phyloP scores from a whole-genome alignment of 805 yeast species.

The Starmera caribaea region DNA sequence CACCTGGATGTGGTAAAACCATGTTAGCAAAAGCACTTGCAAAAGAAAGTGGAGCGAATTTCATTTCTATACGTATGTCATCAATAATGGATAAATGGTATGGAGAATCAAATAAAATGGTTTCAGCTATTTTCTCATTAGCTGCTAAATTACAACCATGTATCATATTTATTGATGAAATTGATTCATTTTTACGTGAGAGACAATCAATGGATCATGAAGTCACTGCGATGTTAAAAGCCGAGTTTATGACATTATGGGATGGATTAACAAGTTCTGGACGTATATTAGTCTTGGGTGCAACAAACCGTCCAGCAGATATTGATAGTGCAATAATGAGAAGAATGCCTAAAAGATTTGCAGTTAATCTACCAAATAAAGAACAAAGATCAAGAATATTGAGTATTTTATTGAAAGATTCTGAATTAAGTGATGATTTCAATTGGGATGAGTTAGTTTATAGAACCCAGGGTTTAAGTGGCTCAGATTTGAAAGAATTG shows the following conservation, averaged over 20 bases:
- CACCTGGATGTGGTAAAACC: conserved; percentile 97
- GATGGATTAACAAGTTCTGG: conserved; percentile 81
- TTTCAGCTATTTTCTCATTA: conserved; percentile 84
- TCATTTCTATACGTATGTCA: conserved; percentile 86
- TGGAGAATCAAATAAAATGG: conserved; percentile 91
- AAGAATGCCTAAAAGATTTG: conserved; percentile 85
- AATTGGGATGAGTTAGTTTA: conserved; percentile 50
- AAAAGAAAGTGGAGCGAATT: conserved; percentile 82
- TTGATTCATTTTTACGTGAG: conserved; percentile 87
- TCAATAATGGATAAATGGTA: conserved; percentile 96
- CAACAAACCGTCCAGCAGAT: conserved; percentile 87
- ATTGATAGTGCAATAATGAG: conserved; percentile 89
- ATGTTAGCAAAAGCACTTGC: conserved; percentile 96
- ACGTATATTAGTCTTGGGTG: conserved; percentile 81
- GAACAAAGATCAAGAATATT: conserved; percentile 65
- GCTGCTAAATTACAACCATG: conserved; percentile 90
- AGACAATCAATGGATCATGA: conserved; percentile 83
- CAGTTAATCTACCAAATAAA: conserved; percentile 61
- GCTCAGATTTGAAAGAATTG: conserved; percentile 84
- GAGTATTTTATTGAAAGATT: conserved; percentile 54
- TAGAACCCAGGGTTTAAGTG: conserved; percentile 69
- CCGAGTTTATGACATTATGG: conserved; percentile 97
- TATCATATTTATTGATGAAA: conserved; percentile 91
- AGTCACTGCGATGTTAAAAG: conserved; percentile 88
- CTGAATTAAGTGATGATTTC: conserved; percentile 51